These are phyloP conservation scores for Monosporascus sp. DNA, from an alignment of 2,329 filamentous ascomycete genomes.

Conservation along the genomic window DNA sequence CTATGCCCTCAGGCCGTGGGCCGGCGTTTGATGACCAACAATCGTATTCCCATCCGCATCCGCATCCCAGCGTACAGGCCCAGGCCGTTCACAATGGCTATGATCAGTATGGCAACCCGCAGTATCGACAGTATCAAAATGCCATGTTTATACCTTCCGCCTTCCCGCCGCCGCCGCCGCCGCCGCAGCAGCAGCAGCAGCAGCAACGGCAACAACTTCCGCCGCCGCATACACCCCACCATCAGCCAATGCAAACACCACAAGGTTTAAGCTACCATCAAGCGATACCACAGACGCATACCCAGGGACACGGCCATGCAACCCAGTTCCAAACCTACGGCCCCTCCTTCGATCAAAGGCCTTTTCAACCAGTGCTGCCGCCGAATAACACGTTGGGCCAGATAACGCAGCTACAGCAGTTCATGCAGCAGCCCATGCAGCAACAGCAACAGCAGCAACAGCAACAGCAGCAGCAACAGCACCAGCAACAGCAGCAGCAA, in stretches of 20 bases:
- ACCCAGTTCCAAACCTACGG: slow-evolving; percentile 26
- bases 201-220: slow-evolving; percentile 19
- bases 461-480: slow-evolving; percentile 24
- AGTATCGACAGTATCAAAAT: slow-evolving; percentile 18
- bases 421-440: slow-evolving; percentile 31
- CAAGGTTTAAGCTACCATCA: slow-evolving; percentile 22
- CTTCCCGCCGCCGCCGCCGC: slow-evolving; percentile 3
- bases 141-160: slow-evolving; percentile 10
- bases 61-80: neutral
- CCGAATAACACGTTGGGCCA: slow-evolving; percentile 14
- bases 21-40: slow-evolving; percentile 24
- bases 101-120: slow-evolving; percentile 22
- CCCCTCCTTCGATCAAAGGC: slow-evolving; percentile 24
- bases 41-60: slow-evolving; percentile 14
- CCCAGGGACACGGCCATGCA: slow-evolving; percentile 20
- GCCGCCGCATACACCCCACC: slow-evolving; percentile 16
- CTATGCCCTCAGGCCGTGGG: slow-evolving; percentile 25
- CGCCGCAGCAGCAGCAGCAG: slow-evolving; percentile 15
- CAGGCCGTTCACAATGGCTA: slow-evolving; percentile 17
- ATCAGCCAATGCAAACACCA: slow-evolving; percentile 19
- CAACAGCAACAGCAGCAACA: slow-evolving; percentile 30
- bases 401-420: slow-evolving; percentile 28
- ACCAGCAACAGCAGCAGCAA: slow-evolving; percentile 14
- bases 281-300: slow-evolving; percentile 14
- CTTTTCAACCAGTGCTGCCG: slow-evolving; percentile 14